Evolutionary conservation across 495 filamentous ascomycete genomes (phyloP).

Genomic region (Penicillium tannophilum): DNA sequence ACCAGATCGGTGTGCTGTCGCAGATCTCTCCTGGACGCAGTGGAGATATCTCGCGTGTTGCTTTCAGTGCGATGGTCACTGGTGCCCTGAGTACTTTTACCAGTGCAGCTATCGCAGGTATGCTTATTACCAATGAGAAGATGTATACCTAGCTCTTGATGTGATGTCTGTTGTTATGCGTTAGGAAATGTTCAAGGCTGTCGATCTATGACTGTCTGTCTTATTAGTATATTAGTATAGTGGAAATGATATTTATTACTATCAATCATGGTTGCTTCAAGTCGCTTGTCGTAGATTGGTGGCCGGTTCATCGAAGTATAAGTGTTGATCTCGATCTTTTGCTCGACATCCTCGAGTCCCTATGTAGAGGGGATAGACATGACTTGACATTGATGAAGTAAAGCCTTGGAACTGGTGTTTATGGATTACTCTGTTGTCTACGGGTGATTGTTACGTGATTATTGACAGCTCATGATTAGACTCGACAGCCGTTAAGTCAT

Average conservation of each 20-base stretch:
- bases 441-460: not conserved
- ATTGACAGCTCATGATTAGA: not conserved
- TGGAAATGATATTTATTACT: not conserved
- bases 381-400: not conserved
- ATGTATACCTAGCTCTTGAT: constrained; percentile 25
- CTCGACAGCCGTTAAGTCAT: not conserved
- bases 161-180: not conserved
- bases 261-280: not conserved
- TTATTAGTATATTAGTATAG: not conserved
- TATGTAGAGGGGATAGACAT: not conserved
- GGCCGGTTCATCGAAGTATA: too few species aligned
- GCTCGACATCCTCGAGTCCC: too few species aligned
- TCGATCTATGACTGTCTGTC: not conserved
- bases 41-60: constrained; percentile 75
- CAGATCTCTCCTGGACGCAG: constrained; percentile 74
- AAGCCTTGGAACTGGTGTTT: too few species aligned
- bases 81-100: constrained; percentile 81
- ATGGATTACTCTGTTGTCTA: too few species aligned
- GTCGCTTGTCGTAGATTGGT: not conserved
- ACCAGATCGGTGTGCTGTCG: constrained; percentile 81
- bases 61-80: constrained; percentile 74
- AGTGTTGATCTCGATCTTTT: too few species aligned
- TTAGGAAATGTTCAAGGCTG: not conserved
- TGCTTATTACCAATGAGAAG: constrained; percentile 63
- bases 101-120: constrained; percentile 77